phyloP scores from a whole-genome alignment of 495 filamentous ascomycete species.

The Lasiosphaeris hirsuta region DNA sequence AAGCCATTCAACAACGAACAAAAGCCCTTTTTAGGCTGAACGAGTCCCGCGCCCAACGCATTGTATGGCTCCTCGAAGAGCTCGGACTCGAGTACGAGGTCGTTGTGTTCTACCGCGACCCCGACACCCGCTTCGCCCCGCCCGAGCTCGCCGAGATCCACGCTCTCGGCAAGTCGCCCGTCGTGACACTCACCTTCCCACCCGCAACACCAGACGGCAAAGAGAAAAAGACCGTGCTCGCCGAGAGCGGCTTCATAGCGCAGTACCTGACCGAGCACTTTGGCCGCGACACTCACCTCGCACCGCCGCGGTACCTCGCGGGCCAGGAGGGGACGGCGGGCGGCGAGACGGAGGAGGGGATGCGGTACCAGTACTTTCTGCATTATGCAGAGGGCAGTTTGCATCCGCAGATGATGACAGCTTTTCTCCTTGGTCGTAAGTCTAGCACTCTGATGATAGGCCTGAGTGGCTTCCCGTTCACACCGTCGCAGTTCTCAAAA shows the following conservation, averaged over 20 bases:
- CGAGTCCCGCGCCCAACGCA: slow-evolving; percentile 75
- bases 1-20: background rate
- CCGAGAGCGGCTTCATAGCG: slow-evolving; percentile 74
- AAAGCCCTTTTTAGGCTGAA: slow-evolving; percentile 55
- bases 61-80: slow-evolving; percentile 87
- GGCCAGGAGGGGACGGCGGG: slow-evolving; percentile 55
- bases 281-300: slow-evolving; percentile 42
- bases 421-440: slow-evolving; percentile 19
- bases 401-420: slow-evolving; percentile 21
- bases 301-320: slow-evolving; percentile 60
- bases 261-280: slow-evolving; percentile 83
- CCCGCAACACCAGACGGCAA: slow-evolving; percentile 15
- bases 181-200: slow-evolving; percentile 55
- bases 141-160: slow-evolving; percentile 71
- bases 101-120: slow-evolving; percentile 65
- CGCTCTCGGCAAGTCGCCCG: slow-evolving; percentile 79
- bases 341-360: slow-evolving; percentile 71
- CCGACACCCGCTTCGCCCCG: slow-evolving; percentile 58
- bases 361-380: slow-evolving; percentile 72
- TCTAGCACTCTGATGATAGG: background rate
- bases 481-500: slow-evolving; percentile 43
- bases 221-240: slow-evolving; percentile 56
- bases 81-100: slow-evolving; percentile 74
- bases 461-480: background rate
- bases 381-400: slow-evolving; percentile 70